phyloP scores from a whole-genome alignment of 1,139 yeast genomes.

The Kluyveromyces marxianus region DNA sequence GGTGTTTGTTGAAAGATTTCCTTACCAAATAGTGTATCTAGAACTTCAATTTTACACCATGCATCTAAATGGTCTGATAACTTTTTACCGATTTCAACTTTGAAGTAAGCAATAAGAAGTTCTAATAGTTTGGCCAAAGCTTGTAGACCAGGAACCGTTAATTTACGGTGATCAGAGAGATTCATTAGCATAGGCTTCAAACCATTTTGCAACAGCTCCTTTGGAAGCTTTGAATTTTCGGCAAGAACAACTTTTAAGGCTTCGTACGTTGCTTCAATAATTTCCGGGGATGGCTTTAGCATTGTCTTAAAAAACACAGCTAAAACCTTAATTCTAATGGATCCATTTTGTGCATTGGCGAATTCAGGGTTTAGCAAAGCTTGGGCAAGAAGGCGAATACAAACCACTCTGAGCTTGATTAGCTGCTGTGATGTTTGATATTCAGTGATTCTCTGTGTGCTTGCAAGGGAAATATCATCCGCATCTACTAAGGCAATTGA shows the following conservation, averaged over 20 bases:
- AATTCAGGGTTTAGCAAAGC: slow-evolving; percentile 81
- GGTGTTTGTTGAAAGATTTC: slow-evolving; percentile 60
- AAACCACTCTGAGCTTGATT: slow-evolving; percentile 78
- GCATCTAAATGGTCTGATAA: slow-evolving; percentile 89
- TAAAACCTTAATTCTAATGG: slow-evolving; percentile 74
- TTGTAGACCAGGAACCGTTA: slow-evolving; percentile 84
- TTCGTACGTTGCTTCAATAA: slow-evolving; percentile 86
- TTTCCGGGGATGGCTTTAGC: slow-evolving; percentile 76
- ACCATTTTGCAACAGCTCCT: slow-evolving; percentile 87
- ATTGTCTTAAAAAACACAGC: slow-evolving; percentile 94
- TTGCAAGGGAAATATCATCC: slow-evolving; percentile 89
- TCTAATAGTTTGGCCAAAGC: slow-evolving; percentile 85
- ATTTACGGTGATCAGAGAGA: slow-evolving; percentile 82
- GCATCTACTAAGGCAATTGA: slow-evolving; percentile 95
- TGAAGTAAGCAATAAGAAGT: slow-evolving; percentile 81
- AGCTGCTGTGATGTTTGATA: slow-evolving; percentile 83
- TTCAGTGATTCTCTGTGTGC: slow-evolving; percentile 78
- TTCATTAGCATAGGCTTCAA: slow-evolving; percentile 93
- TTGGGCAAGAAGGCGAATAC: slow-evolving; percentile 73
- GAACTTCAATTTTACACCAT: slow-evolving; percentile 83
- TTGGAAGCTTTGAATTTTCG: slow-evolving; percentile 83
- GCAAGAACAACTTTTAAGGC: slow-evolving; percentile 80
- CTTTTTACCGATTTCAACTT: slow-evolving; percentile 94
- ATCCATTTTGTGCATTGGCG: slow-evolving; percentile 69
- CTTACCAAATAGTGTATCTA: slow-evolving; percentile 35